Evolutionary conservation across 129 eudicot species (phyloP), one percentile per base, ranked within the genome.

Genomic region (Apium graveolens): DNA sequence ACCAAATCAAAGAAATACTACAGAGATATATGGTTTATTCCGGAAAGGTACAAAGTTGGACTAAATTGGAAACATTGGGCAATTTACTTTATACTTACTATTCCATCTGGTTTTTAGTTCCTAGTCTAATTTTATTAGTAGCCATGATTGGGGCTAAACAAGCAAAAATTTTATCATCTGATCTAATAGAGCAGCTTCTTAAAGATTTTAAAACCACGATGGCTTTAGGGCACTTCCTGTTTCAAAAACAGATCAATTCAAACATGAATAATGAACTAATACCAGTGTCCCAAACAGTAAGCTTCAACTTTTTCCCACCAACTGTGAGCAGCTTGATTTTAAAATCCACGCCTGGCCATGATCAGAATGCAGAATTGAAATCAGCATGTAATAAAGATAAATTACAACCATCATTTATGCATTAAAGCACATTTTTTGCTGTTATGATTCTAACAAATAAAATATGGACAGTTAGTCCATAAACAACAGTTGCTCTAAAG

Each of bases 271-370:
- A 13, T 38, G 7, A 42, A 17, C 39, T 46, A 51, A 74, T 86
- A 90, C 98, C 98, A 31, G 98, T 93, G 80, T 93, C 98, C 98
- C 98, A 93, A 72, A 93, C 90, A 16, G 94, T 90, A 77, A 93
- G 92, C 86, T 93, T 90, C 86, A 90, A 66, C 82, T 74, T 90
- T 83, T 89, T 93, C 72, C 93, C 98, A 37, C 91, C 89, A 84
- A 90, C 96, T 34, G 86, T 84, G 48, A 90, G 82, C 79, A 80
- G 83, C 83, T 93, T 93, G 82, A 93, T 85, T 80, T 93, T 90
- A 73, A 93, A 93, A 88, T 93, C 98, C 49, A 90, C 97, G 76
- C 98, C 98, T 93, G 86, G 41, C 38, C 84, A 80, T 73, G 63
- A 63, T 37, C 17, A 16, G 29, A 21, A 77, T 34, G 48, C 48